Conservation (phyloP, 2,329 filamentous ascomycete species). For the Colletotrichum siamense region DNA sequence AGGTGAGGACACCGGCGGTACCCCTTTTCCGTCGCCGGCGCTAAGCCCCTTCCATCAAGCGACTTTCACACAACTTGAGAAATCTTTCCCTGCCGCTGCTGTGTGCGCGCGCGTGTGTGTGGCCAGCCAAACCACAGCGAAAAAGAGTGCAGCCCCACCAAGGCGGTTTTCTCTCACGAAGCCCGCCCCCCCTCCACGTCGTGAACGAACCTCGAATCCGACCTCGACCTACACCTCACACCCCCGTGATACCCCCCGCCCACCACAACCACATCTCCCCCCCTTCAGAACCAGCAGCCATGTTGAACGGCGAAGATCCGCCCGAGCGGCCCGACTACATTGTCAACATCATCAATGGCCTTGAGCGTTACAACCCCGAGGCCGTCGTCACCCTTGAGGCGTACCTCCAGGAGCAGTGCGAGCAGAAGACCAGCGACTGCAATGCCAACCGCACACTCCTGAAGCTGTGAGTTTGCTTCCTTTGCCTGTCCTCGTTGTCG, state of each 20-base stretch:
- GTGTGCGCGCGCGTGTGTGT: not conserved
- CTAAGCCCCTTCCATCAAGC: conserved; percentile 44
- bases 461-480: conserved; percentile 81
- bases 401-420: conserved; percentile 94
- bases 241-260: conserved; percentile 24
- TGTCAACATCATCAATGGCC: conserved; percentile 91
- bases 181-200: conserved; percentile 41
- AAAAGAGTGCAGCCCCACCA: conserved; percentile 11
- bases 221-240: conserved; percentile 23
- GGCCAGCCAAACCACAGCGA: not conserved
- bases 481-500: not conserved
- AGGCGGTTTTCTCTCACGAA: conserved; percentile 18
- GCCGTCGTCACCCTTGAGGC: conserved; percentile 92
- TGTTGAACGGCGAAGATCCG: conserved; percentile 81
- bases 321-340: conserved; percentile 92
- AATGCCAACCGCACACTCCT: conserved; percentile 95
- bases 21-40: conserved; percentile 28
- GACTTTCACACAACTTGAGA: conserved; percentile 45
- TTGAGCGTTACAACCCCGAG: conserved; percentile 98
- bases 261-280: not conserved
- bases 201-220: conserved; percentile 34
- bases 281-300: conserved; percentile 35
- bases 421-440: conserved; percentile 91
- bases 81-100: conserved; percentile 35
- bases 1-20: no score